Conservation (phyloP, 192 early-diverging fungal genomes). For the Geosiphon pyriformis region DNA sequence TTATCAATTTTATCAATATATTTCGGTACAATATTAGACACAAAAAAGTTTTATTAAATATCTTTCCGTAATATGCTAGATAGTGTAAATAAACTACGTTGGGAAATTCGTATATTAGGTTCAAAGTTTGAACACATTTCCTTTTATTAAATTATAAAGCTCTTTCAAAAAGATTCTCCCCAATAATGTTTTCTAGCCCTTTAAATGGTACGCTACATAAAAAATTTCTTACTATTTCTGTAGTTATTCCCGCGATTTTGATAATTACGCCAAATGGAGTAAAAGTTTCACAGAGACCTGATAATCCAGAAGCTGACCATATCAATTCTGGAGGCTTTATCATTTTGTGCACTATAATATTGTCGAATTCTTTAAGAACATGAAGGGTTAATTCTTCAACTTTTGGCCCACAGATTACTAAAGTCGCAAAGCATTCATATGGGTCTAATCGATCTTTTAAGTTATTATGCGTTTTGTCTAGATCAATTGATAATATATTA, state of each 20-base stretch:
- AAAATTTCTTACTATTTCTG: conserved; percentile 21
- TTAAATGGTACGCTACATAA: conserved; percentile 8
- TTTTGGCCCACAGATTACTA: conserved; percentile 46
- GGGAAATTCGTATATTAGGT: too few species aligned
- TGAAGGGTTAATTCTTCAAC: neutral
- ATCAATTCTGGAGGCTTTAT: conserved; percentile 10
- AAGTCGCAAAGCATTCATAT: conserved; percentile 55
- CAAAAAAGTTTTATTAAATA: too few species aligned
- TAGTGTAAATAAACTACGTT: too few species aligned
- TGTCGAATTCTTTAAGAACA: conserved; percentile 23
- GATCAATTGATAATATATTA: neutral
- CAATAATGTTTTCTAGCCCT: conserved; percentile 6
- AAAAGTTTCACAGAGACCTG: too few species aligned
- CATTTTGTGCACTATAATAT: conserved; percentile 14
- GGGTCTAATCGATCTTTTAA: conserved; percentile 40
- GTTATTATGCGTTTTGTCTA: conserved; percentile 3
- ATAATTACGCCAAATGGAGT: conserved; percentile 7
- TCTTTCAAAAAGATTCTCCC: neutral
- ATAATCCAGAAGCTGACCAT: conserved; percentile 21
- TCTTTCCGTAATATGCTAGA: too few species aligned
- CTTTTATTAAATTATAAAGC: neutral
- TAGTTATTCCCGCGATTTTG: conserved; percentile 13
- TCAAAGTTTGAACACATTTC: too few species aligned
- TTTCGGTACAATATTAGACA: too few species aligned
- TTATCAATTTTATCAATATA: too few species aligned